Conservation (phyloP, 306 rosid species). For the Prunus davidiana region DNA sequence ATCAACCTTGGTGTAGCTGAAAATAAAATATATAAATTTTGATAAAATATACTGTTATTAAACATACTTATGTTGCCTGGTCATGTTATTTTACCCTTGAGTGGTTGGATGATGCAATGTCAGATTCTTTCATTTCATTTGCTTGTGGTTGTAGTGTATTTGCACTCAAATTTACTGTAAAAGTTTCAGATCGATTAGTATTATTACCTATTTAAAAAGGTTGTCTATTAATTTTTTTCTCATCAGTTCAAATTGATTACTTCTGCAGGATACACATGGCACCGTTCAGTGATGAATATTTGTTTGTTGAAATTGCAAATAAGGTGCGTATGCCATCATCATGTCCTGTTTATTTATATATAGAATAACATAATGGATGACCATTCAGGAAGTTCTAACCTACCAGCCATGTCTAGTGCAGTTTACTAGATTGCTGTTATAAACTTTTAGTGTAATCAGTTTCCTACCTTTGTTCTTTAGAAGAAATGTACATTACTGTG, state of each 20-base stretch:
- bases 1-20: neutral
- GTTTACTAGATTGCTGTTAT: neutral
- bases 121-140: neutral
- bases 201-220: neutral
- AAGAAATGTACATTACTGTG: neutral
- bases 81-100: neutral
- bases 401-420: neutral
- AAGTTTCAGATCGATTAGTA: neutral
- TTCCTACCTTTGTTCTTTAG: neutral
- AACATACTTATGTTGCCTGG: neutral
- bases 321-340: constrained; percentile 54
- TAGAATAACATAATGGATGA: neutral
- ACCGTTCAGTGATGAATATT: constrained; percentile 95
- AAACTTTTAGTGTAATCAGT: neutral
- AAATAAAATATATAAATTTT: neutral
- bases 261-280: constrained; percentile 96
- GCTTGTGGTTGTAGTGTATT: neutral
- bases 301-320: constrained; percentile 91
- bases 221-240: constrained; percentile 16
- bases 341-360: neutral
- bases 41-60: neutral
- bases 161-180: neutral
- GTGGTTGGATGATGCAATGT: neutral
- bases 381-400: neutral
- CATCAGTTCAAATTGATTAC: constrained; percentile 40